Conservation (phyloP, 345 rosid species). For the Brassica rapa region DNA sequence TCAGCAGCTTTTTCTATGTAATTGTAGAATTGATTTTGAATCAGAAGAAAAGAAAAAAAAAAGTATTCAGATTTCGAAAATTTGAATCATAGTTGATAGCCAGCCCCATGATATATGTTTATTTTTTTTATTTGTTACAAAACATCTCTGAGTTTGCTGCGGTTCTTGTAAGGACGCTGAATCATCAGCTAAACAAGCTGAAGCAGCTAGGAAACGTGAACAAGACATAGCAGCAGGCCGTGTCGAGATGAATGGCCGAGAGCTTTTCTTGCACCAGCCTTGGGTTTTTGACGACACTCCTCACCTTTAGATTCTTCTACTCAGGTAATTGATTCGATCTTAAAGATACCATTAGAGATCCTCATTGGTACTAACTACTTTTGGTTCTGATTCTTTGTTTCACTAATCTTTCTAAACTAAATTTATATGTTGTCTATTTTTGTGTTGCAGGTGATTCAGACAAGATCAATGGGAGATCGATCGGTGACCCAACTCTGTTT, state of each 20-base stretch:
- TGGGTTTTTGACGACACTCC: conserved; percentile 74
- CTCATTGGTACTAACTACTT: neutral
- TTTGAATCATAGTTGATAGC: too few species aligned
- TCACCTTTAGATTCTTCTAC: conserved; percentile 43
- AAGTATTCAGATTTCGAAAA: neutral
- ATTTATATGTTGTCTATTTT: neutral
- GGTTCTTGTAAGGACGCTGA: conserved; percentile 58
- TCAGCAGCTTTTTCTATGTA: neutral
- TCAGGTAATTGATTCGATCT: conserved; percentile 6
- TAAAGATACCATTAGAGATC: neutral
- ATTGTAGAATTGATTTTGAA: neutral
- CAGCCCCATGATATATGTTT: too few species aligned
- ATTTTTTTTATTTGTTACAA: too few species aligned
- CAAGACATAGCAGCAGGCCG: conserved; percentile 78
- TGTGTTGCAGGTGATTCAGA: conserved; percentile 33
- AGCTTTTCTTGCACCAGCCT: conserved; percentile 82
- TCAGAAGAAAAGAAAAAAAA: neutral
- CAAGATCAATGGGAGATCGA: neutral
- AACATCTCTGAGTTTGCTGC: neutral
- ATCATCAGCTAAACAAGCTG: conserved; percentile 61
- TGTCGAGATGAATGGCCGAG: conserved; percentile 83
- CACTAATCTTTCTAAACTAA: neutral
- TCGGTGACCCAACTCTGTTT: conserved; percentile 20
- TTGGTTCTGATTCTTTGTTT: neutral
- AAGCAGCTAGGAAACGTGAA: conserved; percentile 75